Conservation (phyloP, 2,329 filamentous ascomycete genomes). For the Exophiala lecanii-corni region DNA sequence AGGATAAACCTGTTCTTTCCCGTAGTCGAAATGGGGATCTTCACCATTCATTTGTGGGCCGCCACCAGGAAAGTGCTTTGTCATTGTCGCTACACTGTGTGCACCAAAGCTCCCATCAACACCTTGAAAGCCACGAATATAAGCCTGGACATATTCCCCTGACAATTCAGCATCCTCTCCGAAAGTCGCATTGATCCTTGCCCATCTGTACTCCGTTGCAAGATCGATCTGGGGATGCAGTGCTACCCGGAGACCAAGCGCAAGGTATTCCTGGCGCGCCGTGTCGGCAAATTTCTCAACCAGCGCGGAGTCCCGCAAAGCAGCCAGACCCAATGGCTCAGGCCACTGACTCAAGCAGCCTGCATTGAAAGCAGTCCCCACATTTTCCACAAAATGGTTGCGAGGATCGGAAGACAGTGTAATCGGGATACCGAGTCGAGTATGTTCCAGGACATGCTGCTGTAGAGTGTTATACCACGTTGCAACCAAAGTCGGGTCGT, state of each 20-base stretch:
- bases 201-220: conserved; percentile 50
- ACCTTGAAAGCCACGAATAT: conserved; percentile 14
- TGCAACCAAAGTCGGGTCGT: conserved; percentile 1
- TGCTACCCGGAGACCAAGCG: conserved; percentile 41
- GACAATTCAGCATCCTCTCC: conserved; percentile 39
- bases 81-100: conserved; percentile 36
- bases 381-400: conserved; percentile 12
- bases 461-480: conserved; percentile 9
- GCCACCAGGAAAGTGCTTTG: conserved; percentile 53
- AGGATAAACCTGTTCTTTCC: conserved; percentile 50
- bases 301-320: conserved; percentile 41
- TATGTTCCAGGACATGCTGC: conserved; percentile 5
- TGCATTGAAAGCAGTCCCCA: conserved; percentile 40
- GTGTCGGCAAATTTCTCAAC: conserved; percentile 47
- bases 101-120: neutral
- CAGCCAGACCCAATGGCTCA: conserved; percentile 48
- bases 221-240: conserved; percentile 51
- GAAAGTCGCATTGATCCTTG: conserved; percentile 43
- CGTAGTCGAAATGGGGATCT: conserved; percentile 51
- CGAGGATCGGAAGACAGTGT: conserved; percentile 13
- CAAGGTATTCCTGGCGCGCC: conserved; percentile 44
- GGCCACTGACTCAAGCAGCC: conserved; percentile 50
- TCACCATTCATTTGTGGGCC: conserved; percentile 48
- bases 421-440: conserved; percentile 10
- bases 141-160: conserved; percentile 7